Evolutionary conservation across 208 protist genomes (phyloP).

Genomic region (Crithidia expoeki): DNA sequence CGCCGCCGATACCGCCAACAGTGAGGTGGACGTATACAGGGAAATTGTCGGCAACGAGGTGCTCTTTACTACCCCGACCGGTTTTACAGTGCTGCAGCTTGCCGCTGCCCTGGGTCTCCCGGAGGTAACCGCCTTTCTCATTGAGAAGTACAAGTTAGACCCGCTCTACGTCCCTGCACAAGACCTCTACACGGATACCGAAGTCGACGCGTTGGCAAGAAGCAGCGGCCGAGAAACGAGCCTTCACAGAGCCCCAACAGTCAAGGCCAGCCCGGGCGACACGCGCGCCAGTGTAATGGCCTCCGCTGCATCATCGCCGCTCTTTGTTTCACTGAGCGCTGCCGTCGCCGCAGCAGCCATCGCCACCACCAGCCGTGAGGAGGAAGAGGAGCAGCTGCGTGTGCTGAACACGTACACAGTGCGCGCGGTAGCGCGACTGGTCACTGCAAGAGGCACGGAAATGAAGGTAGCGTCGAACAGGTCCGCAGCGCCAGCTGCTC

Average conservation of each 20-base stretch:
- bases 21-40: constrained; percentile 7
- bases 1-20: background rate
- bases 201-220: constrained; percentile 1
- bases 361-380: constrained; percentile 5
- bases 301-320: constrained; percentile 12
- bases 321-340: constrained; percentile 7
- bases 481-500: background rate
- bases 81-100: constrained; percentile 75
- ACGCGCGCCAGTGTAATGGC: constrained; percentile 5
- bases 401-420: constrained; percentile 16
- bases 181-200: constrained; percentile 3
- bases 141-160: constrained; percentile 52
- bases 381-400: constrained; percentile 9
- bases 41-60: constrained; percentile 44
- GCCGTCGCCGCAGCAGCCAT: constrained; percentile 11
- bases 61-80: constrained; percentile 61
- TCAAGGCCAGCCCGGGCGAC: background rate
- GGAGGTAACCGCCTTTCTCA: constrained; percentile 54
- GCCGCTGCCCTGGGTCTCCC: constrained; percentile 55
- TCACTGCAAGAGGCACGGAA: background rate
- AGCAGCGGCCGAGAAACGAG: background rate
- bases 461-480: background rate
- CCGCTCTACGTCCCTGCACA: constrained; percentile 56
- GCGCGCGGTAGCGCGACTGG: constrained; percentile 10
- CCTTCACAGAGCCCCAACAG: background rate